A percentile compares a stretch with the other conserved stretches of the same genome.
phyloP scores from a whole-genome alignment of 768 basidiomycete species.

The Sarcomyxa edulis region DNA sequence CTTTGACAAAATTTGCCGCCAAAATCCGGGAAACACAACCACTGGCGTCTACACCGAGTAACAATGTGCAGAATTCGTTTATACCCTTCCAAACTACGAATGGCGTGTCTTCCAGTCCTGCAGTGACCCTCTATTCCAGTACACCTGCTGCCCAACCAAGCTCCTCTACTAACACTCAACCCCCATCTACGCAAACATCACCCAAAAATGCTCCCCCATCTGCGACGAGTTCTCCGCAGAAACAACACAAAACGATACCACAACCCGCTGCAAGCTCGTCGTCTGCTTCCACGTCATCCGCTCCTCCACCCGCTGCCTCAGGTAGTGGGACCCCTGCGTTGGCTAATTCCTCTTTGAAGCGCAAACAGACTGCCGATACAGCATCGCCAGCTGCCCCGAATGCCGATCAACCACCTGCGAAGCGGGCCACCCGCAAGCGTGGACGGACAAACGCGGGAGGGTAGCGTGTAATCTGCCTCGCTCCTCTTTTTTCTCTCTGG shows the following conservation, averaged over 20 bases:
- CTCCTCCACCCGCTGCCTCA: slow-evolving; percentile 21
- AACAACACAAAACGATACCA: slow-evolving; percentile 58
- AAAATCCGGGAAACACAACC: slow-evolving; percentile 33
- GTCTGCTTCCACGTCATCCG: slow-evolving; percentile 28
- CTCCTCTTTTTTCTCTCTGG: slow-evolving; percentile 16
- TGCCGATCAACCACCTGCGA: slow-evolving; percentile 40
- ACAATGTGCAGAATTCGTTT: slow-evolving; percentile 12
- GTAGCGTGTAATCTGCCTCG: slow-evolving; percentile 18
- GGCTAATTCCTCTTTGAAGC: slow-evolving; percentile 46
- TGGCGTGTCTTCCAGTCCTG: slow-evolving; percentile 18
- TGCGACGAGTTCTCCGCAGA: slow-evolving; percentile 51
- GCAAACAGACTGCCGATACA: slow-evolving; percentile 40
- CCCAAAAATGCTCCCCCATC: slow-evolving; percentile 49
- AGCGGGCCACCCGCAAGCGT: slow-evolving; percentile 49
- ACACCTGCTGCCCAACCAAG: slow-evolving; percentile 42
- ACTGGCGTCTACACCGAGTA: slow-evolving; percentile 5
- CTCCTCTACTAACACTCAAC: slow-evolving; percentile 23
- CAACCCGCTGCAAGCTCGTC: slow-evolving; percentile 27
- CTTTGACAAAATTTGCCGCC: slow-evolving; percentile 32
- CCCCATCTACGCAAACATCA: slow-evolving; percentile 31
- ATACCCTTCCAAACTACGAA: slow-evolving; percentile 13
- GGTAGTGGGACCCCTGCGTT: slow-evolving; percentile 43
- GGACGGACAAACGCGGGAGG: slow-evolving; percentile 46
- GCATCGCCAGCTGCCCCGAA: slow-evolving; percentile 48
- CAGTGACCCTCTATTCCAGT: slow-evolving; percentile 47